Conservation (phyloP, 345 rosid genomes). For the Brassica cretica region DNA sequence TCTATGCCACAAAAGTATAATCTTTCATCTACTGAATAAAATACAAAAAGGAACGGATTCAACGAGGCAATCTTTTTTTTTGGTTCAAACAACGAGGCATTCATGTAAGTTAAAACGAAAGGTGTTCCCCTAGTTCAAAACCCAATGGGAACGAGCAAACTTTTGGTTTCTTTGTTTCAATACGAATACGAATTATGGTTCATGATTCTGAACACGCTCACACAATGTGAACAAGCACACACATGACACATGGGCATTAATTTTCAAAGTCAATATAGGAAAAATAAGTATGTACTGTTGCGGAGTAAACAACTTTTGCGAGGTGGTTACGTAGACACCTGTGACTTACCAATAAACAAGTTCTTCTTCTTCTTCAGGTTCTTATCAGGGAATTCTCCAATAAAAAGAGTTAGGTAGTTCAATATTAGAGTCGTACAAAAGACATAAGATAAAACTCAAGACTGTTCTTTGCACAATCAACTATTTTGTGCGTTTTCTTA, state of each 20-base stretch:
- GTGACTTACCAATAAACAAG: background rate
- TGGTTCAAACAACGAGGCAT: background rate
- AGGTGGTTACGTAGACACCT: background rate
- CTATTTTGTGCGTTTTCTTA: background rate
- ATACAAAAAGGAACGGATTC: background rate
- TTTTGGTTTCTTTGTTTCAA: slow-evolving; percentile 29
- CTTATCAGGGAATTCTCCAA: slow-evolving; percentile 8
- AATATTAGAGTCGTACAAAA: background rate
- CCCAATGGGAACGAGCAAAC: slow-evolving; percentile 24
- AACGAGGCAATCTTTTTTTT: background rate
- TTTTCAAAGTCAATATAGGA: slow-evolving; percentile 2
- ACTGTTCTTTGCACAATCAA: background rate
- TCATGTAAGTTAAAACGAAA: background rate
- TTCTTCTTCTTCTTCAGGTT: slow-evolving; percentile 4
- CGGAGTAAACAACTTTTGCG: background rate
- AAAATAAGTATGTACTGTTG: background rate
- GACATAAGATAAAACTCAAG: background rate
- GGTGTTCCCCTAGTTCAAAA: slow-evolving; percentile 32
- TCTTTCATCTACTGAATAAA: background rate
- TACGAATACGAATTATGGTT: slow-evolving; percentile 9
- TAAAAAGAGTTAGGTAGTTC: background rate
- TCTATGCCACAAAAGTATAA: background rate
- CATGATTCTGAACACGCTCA: background rate
- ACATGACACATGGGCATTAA: background rate
- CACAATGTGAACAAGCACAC: slow-evolving; percentile 3